These are phyloP conservation scores for Agaricus bisporus DNA, from an alignment of 768 basidiomycete genomes.

Conservation along the genomic window DNA sequence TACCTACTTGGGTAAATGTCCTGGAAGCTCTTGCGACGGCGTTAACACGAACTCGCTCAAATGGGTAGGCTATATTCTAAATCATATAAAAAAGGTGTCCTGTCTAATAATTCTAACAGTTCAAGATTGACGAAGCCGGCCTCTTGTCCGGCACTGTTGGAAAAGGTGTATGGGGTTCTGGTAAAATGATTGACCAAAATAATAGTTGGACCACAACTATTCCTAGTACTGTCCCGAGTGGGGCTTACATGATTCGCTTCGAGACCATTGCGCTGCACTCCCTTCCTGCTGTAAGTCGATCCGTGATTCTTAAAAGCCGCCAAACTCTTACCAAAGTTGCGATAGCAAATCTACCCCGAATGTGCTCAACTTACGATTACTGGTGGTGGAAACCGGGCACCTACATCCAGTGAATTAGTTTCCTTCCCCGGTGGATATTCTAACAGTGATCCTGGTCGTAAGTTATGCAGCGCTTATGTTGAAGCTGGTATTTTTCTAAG, in stretches of 20 bases:
- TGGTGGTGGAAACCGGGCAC: slow-evolving; percentile 33
- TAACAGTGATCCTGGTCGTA: slow-evolving; percentile 36
- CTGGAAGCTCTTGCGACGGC: slow-evolving; percentile 33
- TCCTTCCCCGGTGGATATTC: slow-evolving; percentile 43
- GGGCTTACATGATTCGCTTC: slow-evolving; percentile 42
- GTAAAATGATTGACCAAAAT: slow-evolving; percentile 39
- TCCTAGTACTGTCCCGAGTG: slow-evolving; percentile 35
- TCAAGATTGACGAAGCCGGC: slow-evolving; percentile 43
- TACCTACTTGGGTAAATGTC: slow-evolving; percentile 41
- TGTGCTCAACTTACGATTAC: slow-evolving; percentile 40
- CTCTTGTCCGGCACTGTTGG: slow-evolving; percentile 37
- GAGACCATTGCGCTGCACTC: slow-evolving; percentile 45
- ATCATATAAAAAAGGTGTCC: neutral
- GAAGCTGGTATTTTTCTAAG: neutral
- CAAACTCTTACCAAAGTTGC: neutral
- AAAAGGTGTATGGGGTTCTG: slow-evolving; percentile 34
- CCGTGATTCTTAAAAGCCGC: neutral
- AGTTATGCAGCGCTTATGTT: slow-evolving; percentile 10
- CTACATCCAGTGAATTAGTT: slow-evolving; percentile 38
- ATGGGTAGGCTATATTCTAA: slow-evolving; percentile 27
- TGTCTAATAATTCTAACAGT: slow-evolving; percentile 18
- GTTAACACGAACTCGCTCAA: slow-evolving; percentile 30
- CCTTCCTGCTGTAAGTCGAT: slow-evolving; percentile 39
- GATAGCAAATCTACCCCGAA: slow-evolving; percentile 68
- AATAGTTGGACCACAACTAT: slow-evolving; percentile 41